Evolutionary conservation across 139 green algal genomes (phyloP).

Genomic region (Diplosphaera chodatii): DNA sequence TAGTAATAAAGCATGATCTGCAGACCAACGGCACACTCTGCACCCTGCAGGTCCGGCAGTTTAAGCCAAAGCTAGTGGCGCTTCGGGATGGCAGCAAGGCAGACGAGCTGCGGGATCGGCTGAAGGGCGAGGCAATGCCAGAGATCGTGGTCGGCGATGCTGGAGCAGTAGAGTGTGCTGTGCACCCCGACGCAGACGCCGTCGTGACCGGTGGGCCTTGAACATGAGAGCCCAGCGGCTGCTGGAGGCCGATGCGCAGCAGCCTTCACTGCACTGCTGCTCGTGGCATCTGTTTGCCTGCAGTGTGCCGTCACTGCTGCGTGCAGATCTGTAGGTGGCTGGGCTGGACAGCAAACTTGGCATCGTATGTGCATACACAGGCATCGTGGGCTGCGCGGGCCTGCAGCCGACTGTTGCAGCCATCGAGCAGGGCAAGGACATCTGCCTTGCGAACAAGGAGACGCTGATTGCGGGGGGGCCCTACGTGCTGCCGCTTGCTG

Average conservation of each 20-base stretch:
- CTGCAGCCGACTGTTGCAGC: conserved; percentile 92
- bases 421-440: conserved; percentile 96
- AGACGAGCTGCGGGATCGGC: conserved; percentile 40
- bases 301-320: too few species aligned
- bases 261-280: too few species aligned
- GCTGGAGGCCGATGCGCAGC: too few species aligned
- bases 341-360: too few species aligned
- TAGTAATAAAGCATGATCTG: too few species aligned
- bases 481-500: conserved; percentile 87
- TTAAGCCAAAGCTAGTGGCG: conserved; percentile 85
- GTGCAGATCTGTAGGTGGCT: too few species aligned
- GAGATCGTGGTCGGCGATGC: conserved; percentile 89
- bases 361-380: conserved; percentile 22
- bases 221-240: too few species aligned
- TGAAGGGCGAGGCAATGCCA: conserved; percentile 50
- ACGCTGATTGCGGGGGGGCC: conserved; percentile 93
- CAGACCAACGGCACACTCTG: too few species aligned
- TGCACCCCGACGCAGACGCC: conserved; percentile 26
- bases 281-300: too few species aligned
- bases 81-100: conserved; percentile 66
- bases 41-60: conserved; percentile 45
- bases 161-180: conserved; percentile 74
- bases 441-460: conserved; percentile 99
- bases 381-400: conserved; percentile 91
- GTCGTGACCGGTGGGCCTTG: not conserved